Base-by-base conservation (phyloP, 78 protist genomes). In the Dictyostelium firmibasis region DNA sequence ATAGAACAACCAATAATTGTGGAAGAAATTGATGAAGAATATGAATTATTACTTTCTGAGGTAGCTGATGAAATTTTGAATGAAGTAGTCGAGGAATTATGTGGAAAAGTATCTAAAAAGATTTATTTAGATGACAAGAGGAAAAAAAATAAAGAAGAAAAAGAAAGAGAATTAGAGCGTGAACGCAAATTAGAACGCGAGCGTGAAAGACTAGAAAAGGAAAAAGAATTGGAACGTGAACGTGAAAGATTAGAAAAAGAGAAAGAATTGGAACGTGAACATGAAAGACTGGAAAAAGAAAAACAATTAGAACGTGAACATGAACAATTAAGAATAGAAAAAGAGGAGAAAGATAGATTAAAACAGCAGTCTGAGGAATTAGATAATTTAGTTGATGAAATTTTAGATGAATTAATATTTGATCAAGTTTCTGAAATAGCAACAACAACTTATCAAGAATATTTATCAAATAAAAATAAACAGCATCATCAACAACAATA, bases 51-150 rank as follows among this genome's bases (percentile, higher is more conserved):
- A 20, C 25, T 81, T 2, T 77, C 47, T 20, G 93, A 88, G 31
- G 31, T 88, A 18, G 81, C 81, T 16, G 87, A 89, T 10, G 75
- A 76, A 41, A 64, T 89, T 13, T 41, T 89, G 1, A 85, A 89
- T 57, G 94, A 89, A 41, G 94, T 89, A 16, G 82, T 69, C 3
- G 88, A 89, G 25, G 94, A 89, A 47, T 23, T 89, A 0, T 44
- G 72, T 20, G 41, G 50, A 3, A 81, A 81, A 36, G 11, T 89
- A 1, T 43, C 83, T 3, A 89, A 89, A 62, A 89, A 92, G 47
- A 47, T 82, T 9, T 83, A 27, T 62, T 18, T 83, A 31, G 96
- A 92, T 20, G 96, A 92, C 1, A 78, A 83, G 29, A 84, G 85
- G 47, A 84, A 84, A 23, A 47, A 62, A 5, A 47, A 33, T 33